Conservation (phyloP, 352 stramenopile genomes). For the Phytopythium mirpurense region DNA sequence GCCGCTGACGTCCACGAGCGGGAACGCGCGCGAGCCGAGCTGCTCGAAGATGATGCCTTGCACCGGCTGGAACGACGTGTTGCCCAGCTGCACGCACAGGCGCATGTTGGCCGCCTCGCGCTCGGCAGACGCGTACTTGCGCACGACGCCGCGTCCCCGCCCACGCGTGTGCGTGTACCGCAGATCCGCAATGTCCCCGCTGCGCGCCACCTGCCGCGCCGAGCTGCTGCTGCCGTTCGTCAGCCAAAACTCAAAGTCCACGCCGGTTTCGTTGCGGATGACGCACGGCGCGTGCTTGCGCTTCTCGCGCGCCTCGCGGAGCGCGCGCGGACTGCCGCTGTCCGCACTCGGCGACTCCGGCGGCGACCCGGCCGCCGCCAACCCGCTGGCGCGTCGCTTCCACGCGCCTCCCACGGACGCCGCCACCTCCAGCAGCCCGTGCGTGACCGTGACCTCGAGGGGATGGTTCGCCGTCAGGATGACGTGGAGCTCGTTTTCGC, state of each 20-base stretch:
- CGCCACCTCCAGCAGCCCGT: slow-evolving; percentile 70
- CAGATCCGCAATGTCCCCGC: slow-evolving; percentile 45
- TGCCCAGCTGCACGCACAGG: slow-evolving; percentile 55
- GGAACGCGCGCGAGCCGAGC: slow-evolving; percentile 56
- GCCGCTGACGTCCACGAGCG: slow-evolving; percentile 45
- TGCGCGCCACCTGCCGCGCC: slow-evolving; percentile 28
- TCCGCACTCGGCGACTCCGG: slow-evolving; percentile 8
- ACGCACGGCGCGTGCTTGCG: slow-evolving; percentile 64
- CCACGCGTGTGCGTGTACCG: slow-evolving; percentile 61
- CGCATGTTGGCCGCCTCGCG: slow-evolving; percentile 46
- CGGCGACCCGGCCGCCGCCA: slow-evolving; percentile 8
- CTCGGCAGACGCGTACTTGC: slow-evolving; percentile 61
- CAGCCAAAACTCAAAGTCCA: slow-evolving; percentile 68
- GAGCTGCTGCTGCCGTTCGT: slow-evolving; percentile 39
- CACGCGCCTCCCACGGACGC: slow-evolving; percentile 73
- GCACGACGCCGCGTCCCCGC: slow-evolving; percentile 58
- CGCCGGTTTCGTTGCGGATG: slow-evolving; percentile 72
- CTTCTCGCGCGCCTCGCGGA: slow-evolving; percentile 18
- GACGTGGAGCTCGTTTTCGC: slow-evolving; percentile 61
- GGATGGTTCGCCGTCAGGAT: slow-evolving; percentile 68
- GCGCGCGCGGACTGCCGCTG: slow-evolving; percentile 6
- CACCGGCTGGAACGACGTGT: slow-evolving; percentile 62
- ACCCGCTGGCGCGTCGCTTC: slow-evolving; percentile 29
- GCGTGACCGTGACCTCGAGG: slow-evolving; percentile 70
- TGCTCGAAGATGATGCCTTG: slow-evolving; percentile 81